Base-by-base conservation (phyloP, 2,329 filamentous ascomycete species). In the Monascus ruber region DNA sequence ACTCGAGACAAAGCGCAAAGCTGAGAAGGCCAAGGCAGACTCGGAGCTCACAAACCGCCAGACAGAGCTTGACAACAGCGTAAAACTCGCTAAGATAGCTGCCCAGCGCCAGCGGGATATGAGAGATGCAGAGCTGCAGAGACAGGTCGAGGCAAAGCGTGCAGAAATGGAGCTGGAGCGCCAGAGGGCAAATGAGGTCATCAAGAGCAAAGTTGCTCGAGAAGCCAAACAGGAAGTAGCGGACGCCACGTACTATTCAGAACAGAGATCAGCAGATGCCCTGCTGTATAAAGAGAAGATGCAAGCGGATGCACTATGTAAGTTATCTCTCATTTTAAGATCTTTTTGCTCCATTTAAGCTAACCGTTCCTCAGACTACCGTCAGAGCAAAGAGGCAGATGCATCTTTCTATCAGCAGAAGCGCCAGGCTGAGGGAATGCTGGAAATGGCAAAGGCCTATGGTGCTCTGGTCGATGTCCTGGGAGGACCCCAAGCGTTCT, bases 401-500 rank as follows among this genome's bases (percentile, higher is more conserved):
- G 63, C 63, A 10, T 50, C 53, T 8, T 59, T 57, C 47, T 62
- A 66, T 78, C 43, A 63, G 66, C 11, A 79, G 54, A 72, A 85
- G 54, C 79, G 79, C 50, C 82, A 89, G 57, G 85, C 85, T 2
- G 81, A 87, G 52, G 86, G 81, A 65, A 66, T 89, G 29, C 60
- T 68, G 0, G 83, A 84, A 51, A 85, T 87, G 77, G 84, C 85
- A 1, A 78, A 81, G 40, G 85, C 83, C n/a, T 93, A 91, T 61
- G 71, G 70, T 46, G 77, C 80, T 51, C 72, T 93, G 54, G 71
- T 80, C 2, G 62, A 72, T 1, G 84, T 84, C 0, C 78, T 93
- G 34, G 85, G 85, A 43, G 85, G 86, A 0, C 83, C 86, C 2
- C 73, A 79, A 29, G 83, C 83, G 26, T 71, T 94, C 42, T 70